A percentile compares a stretch with the other conserved stretches of the same genome.
phyloP scores from a whole-genome alignment of 163 green algal species.

The Chlamydomonas reinhardtii region DNA sequence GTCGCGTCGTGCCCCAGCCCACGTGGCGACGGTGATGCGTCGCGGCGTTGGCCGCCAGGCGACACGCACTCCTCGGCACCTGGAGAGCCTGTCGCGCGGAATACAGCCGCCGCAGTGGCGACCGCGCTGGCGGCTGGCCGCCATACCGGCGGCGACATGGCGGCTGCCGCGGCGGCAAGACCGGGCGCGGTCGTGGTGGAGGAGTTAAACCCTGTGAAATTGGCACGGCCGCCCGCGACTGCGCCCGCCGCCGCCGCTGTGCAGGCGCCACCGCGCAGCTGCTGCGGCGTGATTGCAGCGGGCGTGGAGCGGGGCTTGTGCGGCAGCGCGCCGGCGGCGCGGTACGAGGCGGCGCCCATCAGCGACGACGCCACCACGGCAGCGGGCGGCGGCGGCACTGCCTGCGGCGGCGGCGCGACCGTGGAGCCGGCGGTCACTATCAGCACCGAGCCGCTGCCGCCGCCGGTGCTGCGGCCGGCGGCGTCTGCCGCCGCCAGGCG shows the following conservation, averaged over 20 bases:
- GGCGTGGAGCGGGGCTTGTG: slow-evolving; percentile 6
- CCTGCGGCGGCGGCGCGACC: no score
- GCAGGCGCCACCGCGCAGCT: background rate
- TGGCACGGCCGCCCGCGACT: no score
- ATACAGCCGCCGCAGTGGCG: background rate
- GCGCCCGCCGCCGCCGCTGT: background rate
- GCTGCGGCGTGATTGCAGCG: background rate
- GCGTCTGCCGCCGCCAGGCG: slow-evolving; percentile 5
- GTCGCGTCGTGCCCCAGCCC: slow-evolving; percentile 7
- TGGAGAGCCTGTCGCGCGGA: background rate
- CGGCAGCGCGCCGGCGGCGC: background rate
- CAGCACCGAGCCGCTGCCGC: no score
- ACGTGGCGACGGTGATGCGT: background rate
- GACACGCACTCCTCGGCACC: background rate
- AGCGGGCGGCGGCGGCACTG: no score
- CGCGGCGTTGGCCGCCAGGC: background rate
- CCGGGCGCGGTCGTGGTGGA: no score
- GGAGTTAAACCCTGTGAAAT: no score
- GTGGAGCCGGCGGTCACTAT: background rate
- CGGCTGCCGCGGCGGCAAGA: background rate
- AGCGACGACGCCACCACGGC: background rate
- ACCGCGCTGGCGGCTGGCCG: background rate
- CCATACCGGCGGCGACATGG: background rate
- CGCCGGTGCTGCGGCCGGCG: background rate
- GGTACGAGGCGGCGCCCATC: background rate